Conservation (phyloP, 441 rosid genomes). For the Erodium moschatum region DNA sequence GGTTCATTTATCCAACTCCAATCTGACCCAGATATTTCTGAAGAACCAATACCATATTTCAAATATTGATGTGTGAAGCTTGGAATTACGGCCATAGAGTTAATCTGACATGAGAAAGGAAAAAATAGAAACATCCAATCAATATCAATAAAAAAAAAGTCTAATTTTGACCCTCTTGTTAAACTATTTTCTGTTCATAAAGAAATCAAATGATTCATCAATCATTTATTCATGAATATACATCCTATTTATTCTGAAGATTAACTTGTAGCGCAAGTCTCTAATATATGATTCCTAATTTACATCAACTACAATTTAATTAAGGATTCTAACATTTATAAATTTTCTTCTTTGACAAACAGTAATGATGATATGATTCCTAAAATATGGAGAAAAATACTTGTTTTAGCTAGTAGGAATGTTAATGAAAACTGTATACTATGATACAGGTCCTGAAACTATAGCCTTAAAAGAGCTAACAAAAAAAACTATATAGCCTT, state of each 20-base stretch:
- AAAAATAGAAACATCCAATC: constrained; percentile 14
- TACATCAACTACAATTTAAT: too few species aligned
- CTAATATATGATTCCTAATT: neutral
- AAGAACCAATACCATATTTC: constrained; percentile 37
- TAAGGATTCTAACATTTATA: neutral
- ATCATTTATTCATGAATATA: neutral
- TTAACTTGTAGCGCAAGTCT: neutral
- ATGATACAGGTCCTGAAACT: neutral
- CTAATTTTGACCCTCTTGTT: neutral
- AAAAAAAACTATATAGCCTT: too few species aligned
- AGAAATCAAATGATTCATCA: neutral
- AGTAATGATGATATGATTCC: neutral
- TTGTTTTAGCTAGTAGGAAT: neutral
- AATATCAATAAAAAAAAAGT: neutral
- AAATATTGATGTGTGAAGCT: constrained; percentile 42
- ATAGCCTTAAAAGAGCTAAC: neutral
- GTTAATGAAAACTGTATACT: neutral
- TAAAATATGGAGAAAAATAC: neutral
- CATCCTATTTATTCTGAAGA: neutral
- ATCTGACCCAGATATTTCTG: constrained; percentile 33
- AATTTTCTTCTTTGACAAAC: neutral
- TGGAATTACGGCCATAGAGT: constrained; percentile 52
- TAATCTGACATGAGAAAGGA: constrained; percentile 39
- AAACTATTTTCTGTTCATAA: neutral
- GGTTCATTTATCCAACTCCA: constrained; percentile 87